These are phyloP conservation scores for Taiozyma onychis DNA, from an alignment of 1,139 yeast genomes.

Conservation along the genomic window DNA sequence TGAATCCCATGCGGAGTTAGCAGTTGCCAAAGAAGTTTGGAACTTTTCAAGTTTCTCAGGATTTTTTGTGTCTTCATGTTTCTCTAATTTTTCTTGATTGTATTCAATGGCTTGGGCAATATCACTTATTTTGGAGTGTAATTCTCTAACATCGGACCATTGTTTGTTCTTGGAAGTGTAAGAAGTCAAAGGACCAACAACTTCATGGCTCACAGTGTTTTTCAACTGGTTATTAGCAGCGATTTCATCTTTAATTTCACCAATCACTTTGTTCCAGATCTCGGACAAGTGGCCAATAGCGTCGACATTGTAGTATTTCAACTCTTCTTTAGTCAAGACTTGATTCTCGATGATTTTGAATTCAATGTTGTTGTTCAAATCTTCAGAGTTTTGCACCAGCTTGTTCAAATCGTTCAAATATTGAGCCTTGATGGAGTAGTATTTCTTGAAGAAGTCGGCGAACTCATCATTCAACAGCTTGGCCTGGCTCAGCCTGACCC, in stretches of 20 bases:
- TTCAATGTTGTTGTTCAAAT: constrained; percentile 30
- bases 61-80: constrained; percentile 19
- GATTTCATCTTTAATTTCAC: constrained; percentile 47
- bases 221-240: constrained; percentile 46
- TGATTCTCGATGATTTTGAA: constrained; percentile 28
- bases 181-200: constrained; percentile 48
- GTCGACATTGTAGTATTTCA: constrained; percentile 37
- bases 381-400: constrained; percentile 40
- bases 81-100: constrained; percentile 24
- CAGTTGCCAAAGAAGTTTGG: constrained; percentile 15
- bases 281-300: constrained; percentile 50
- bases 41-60: constrained; percentile 21
- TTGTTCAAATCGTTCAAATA: constrained; percentile 47
- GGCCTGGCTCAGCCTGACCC: constrained; percentile 41
- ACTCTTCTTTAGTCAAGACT: constrained; percentile 29
- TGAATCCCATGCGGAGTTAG: constrained; percentile 50
- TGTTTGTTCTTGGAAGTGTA: constrained; percentile 50
- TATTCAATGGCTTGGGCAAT: constrained; percentile 32
- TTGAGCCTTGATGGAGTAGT: constrained; percentile 42
- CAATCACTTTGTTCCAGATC: constrained; percentile 53
- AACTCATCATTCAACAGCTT: constrained; percentile 43
- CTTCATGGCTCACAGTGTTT: constrained; percentile 48
- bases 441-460: constrained; percentile 50
- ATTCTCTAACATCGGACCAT: constrained; percentile 36
- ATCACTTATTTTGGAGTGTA: constrained; percentile 36